Base-by-base conservation (phyloP, 1,284 basidiomycete genomes). In the Retiboletus flavoniger region DNA sequence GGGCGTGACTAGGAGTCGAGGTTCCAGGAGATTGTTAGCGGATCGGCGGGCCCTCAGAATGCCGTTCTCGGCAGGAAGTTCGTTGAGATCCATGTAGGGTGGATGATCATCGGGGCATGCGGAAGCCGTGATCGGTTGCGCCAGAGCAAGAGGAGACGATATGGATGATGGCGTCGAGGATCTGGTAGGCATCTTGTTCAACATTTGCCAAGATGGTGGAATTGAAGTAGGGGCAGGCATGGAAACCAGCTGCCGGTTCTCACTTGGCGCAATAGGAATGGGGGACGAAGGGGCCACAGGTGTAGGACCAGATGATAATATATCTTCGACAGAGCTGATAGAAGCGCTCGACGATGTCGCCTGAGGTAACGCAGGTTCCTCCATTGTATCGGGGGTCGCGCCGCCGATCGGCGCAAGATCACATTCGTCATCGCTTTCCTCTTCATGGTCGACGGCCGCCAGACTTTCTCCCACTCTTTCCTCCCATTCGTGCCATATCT, bases 401-500 rank as follows among this genome's bases (percentile, higher is more conserved):
- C 44, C 53, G 55, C 82, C 81, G 45, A 81, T 81, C 14, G 72
- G 74, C 28, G 53, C 67, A 28, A 69, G 68, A 36, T 68, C 67
- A 26, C 54, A 40, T 56, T 72, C 75, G 14, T 69, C 69, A 3
- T 74, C 77, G 41, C 75, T 78, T 7, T 76, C 73, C 40, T 75
- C 77, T 17, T 65, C 84, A 4, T 84, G 81, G 39, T 81, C 75
- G 29, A 58, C 49, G 28, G 80, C 80, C 3, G 80, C 83, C 39
- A 98, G 72, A 42, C 82, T 78, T 62, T 80, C 76, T 52, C 80
- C 89, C 28, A 98, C 90, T 63, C 85, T 87, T 69, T 92, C 91
- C 70, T 98, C 91, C 95, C 96, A 99, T 72, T 99, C 97, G 63
- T 91, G 89, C 72, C 97, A 87, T 26, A 98, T 92, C 74, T 97